Percentiles rank a stretch among this genome's conserved stretches.
Evolutionary conservation across 208 protist species (phyloP).

Genomic region (Novymonas esmeraldas): DNA sequence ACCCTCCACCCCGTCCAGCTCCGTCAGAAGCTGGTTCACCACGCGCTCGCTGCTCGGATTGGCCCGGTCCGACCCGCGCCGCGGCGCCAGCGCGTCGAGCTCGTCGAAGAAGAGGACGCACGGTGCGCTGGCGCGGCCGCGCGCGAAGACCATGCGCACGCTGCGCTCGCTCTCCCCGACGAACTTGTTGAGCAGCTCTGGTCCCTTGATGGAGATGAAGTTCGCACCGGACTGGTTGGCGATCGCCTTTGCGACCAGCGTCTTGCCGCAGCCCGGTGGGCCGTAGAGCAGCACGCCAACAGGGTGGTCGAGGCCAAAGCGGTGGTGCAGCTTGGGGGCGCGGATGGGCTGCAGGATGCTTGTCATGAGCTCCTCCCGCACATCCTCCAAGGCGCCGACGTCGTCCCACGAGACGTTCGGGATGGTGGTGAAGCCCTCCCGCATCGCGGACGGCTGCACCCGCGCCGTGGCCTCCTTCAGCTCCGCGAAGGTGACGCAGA

Average conservation of each 20-base stretch:
- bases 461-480: conserved; percentile 92
- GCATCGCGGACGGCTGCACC: conserved; percentile 97
- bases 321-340: conserved; percentile 88
- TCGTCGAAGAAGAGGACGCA: conserved; percentile 99
- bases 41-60: conserved; percentile 96
- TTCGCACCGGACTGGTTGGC: conserved; percentile 95
- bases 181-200: conserved; percentile 98
- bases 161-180: conserved; percentile 99
- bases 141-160: conserved; percentile 97
- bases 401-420: conserved; percentile 98
- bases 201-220: conserved; percentile 99
- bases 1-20: conserved; percentile 98
- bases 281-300: conserved; percentile 98
- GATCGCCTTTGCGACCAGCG: conserved; percentile 95
- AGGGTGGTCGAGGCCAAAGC: conserved; percentile 89
- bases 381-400: conserved; percentile 96
- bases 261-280: conserved; percentile 99
- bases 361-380: conserved; percentile 93
- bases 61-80: conserved; percentile 87
- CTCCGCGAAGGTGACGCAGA: conserved; percentile 83
- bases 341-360: conserved; percentile 94
- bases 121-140: conserved; percentile 90
- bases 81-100: conserved; percentile 97
- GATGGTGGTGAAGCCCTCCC: conserved; percentile 96
- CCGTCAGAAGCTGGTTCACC: conserved; percentile 99